phyloP scores from a whole-genome alignment of 2,329 filamentous ascomycete genomes.

The Pseudogymnoascus sp. region DNA sequence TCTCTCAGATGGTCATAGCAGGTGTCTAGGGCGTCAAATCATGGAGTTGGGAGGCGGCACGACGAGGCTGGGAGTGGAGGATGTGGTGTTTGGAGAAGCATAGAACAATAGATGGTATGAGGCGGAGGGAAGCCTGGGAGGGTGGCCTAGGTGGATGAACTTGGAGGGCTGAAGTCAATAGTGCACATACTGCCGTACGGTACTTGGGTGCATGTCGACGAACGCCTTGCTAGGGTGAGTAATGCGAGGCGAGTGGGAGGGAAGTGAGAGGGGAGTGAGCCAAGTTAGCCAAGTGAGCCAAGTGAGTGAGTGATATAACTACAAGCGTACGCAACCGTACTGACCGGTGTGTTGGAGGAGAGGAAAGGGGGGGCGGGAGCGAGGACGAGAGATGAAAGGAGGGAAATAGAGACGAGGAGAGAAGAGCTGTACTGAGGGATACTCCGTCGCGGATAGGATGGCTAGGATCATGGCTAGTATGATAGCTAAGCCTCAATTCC shows the following conservation, averaged over 20 bases:
- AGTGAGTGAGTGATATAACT: background rate
- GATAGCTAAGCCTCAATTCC: background rate
- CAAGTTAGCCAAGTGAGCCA: background rate
- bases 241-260: background rate
- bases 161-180: background rate
- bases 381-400: background rate
- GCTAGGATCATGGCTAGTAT: background rate
- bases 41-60: background rate
- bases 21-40: background rate
- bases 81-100: background rate
- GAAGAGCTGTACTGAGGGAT: background rate
- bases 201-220: background rate
- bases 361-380: background rate
- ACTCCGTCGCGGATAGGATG: background rate
- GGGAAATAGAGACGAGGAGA: background rate
- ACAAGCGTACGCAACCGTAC: background rate
- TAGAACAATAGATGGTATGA: background rate
- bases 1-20: background rate
- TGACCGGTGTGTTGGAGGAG: background rate
- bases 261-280: background rate
- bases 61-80: background rate
- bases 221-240: background rate
- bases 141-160: background rate
- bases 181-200: background rate
- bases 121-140: background rate